Percentiles rank a stretch among this genome's conserved stretches.
Evolutionary conservation across 2,329 filamentous ascomycete genomes (phyloP).

Genomic region (Tetracladium maxilliforme): DNA sequence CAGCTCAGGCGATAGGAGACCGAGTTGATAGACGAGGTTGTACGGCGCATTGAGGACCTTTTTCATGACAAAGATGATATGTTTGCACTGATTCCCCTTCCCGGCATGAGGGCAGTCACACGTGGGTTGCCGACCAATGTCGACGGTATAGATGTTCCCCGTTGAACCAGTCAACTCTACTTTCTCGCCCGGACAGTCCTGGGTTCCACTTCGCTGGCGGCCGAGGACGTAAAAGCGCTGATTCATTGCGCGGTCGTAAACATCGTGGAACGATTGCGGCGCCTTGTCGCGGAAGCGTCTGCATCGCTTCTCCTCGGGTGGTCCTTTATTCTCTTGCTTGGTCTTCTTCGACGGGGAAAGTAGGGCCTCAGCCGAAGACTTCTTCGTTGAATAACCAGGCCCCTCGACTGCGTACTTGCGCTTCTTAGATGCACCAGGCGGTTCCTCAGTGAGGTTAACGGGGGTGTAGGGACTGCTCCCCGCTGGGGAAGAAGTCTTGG

Average conservation of each 20-base stretch:
- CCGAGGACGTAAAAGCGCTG: constrained; percentile 43
- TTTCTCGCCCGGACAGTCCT: constrained; percentile 18
- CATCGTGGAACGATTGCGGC: constrained; percentile 27
- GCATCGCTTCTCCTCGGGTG: constrained; percentile 20
- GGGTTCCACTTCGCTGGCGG: constrained; percentile 21
- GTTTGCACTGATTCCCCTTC: constrained; percentile 48
- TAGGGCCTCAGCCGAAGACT: too few relatives aligned
- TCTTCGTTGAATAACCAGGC: too few relatives aligned
- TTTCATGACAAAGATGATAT: constrained; percentile 42
- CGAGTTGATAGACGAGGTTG: constrained; percentile 42
- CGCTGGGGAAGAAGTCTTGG: too few relatives aligned
- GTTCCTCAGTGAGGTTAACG: too few relatives aligned
- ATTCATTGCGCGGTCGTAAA: constrained; percentile 29
- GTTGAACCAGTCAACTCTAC: constrained; percentile 41
- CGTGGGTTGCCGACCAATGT: constrained; percentile 30
- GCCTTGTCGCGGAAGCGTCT: constrained; percentile 23
- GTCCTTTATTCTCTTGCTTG: constrained; percentile 5
- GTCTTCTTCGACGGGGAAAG: constrained; percentile 7
- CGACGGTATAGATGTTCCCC: constrained; percentile 46
- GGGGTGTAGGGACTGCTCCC: too few relatives aligned
- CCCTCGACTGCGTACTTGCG: too few relatives aligned
- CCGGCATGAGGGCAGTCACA: constrained; percentile 38
- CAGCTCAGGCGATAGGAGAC: constrained; percentile 42
- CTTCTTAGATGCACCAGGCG: too few relatives aligned
- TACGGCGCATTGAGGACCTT: constrained; percentile 39